Evolutionary conservation across 1,139 yeast genomes (phyloP).

Genomic region (Hyphopichia buzzinii): DNA sequence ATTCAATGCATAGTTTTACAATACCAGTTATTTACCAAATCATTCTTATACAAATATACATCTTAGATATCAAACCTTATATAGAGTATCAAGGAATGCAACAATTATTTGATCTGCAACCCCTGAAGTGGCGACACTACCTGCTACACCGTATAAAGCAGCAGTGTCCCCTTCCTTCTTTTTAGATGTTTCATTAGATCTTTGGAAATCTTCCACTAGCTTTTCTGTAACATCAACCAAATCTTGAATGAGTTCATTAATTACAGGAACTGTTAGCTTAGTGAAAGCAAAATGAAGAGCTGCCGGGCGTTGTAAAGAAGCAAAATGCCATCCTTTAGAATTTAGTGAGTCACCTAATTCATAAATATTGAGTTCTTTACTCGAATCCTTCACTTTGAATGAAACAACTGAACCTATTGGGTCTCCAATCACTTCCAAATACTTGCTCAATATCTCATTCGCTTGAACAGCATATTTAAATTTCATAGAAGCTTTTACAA

Average conservation of each 20-base stretch:
- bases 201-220: constrained; percentile 29
- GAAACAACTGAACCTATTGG: constrained; percentile 82
- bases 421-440: constrained; percentile 68
- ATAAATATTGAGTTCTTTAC: constrained; percentile 56
- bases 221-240: constrained; percentile 49
- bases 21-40: background rate
- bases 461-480: constrained; percentile 48
- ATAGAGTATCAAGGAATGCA: constrained; percentile 78
- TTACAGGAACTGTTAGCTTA: constrained; percentile 58
- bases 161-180: constrained; percentile 58
- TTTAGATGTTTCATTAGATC: constrained; percentile 25
- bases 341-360: constrained; percentile 69
- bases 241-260: constrained; percentile 60
- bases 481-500: constrained; percentile 61
- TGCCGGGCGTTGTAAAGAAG: constrained; percentile 82
- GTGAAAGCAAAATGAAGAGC: constrained; percentile 92
- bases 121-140: constrained; percentile 78
- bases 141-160: constrained; percentile 93
- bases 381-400: constrained; percentile 48
- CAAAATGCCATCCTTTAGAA: constrained; percentile 83
- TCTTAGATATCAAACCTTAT: constrained; percentile 36
- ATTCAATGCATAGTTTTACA: background rate
- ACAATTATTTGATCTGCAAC: constrained; percentile 79
- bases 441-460: constrained; percentile 40
- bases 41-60: background rate